phyloP scores from a whole-genome alignment of 805 yeast genomes.

The Monosporozyma aerobia region DNA sequence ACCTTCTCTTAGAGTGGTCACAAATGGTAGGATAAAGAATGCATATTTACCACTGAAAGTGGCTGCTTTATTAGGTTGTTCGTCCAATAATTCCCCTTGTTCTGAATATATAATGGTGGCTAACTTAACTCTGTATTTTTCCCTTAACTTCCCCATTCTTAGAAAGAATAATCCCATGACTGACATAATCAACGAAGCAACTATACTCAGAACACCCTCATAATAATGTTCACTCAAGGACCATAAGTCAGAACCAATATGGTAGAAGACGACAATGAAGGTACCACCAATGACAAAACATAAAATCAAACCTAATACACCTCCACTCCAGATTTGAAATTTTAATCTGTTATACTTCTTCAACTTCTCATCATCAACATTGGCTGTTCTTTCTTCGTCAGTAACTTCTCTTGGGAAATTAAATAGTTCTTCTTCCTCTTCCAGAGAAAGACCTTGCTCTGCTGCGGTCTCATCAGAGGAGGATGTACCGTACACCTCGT shows the following conservation, averaged over 20 bases:
- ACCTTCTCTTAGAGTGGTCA: conserved; percentile 84
- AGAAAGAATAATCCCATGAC: conserved; percentile 80
- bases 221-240: conserved; percentile 77
- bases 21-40: conserved; percentile 67
- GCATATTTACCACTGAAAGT: conserved; percentile 51
- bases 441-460: conserved; percentile 4
- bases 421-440: conserved; percentile 26
- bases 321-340: conserved; percentile 77
- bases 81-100: conserved; percentile 13
- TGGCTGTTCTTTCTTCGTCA: conserved; percentile 6
- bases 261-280: conserved; percentile 61
- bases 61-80: conserved; percentile 20
- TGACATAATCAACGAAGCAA: conserved; percentile 73
- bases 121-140: conserved; percentile 66
- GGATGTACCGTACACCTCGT: not conserved
- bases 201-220: conserved; percentile 75
- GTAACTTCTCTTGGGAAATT: conserved; percentile 8
- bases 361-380: conserved; percentile 19
- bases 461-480: not conserved
- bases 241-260: conserved; percentile 81
- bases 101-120: conserved; percentile 35
- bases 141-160: conserved; percentile 70
- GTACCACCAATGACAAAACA: conserved; percentile 67
- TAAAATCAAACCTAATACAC: conserved; percentile 55
- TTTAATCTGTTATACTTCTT: conserved; percentile 38